Evolutionary conservation across 805 yeast species (phyloP), one percentile per base, ranked within the genome.

Genomic region (Candida nonsorbophila): DNA sequence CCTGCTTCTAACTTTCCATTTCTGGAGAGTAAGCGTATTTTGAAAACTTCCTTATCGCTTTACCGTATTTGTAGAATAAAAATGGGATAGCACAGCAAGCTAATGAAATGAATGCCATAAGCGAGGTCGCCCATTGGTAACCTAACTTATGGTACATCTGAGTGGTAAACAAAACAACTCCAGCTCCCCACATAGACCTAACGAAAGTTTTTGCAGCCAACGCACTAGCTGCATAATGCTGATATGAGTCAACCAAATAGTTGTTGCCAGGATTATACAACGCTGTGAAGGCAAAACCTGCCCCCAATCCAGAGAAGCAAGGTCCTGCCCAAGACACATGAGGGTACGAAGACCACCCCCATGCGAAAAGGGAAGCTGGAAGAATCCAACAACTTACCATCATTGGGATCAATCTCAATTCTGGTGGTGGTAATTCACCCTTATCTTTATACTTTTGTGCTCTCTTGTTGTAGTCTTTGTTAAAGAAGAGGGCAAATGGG

Each of bases 91-190:
- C 55, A 43, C 72, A 67, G 38, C 72, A 68, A 2, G 71, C 74
- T 37, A 69, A 53, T 2, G 72, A 55, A 24, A 69, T 67, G 38
- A 68, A 68, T 1, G 66, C 73, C 72, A 69, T 65, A 37, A 69
- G 52, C 4, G 62, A 40, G 1, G 68, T 34, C 4, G 73, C 73
- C 74, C 74, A 69, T 46, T 68, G 57, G 29, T 63, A 62, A n/a
- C 68, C 70, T 35, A 73, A 54, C 42, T 68, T 65, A 33, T 62
- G 58, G 46, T 71, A 80, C 79, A 80, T 67, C 28, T 73, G 74
- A 25, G 66, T 51, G 5, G 84, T 79, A 47, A 80, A 79, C 30
- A 80, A 58, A 22, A 82, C 81, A 54, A 75, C 76, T 8, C 69
- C 72, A 33, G 58, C 59, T 30, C 59, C 61, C 51, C 56, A 55